Conservation (phyloP, 495 filamentous ascomycete species). For the Lasiosphaeria miniovina region DNA sequence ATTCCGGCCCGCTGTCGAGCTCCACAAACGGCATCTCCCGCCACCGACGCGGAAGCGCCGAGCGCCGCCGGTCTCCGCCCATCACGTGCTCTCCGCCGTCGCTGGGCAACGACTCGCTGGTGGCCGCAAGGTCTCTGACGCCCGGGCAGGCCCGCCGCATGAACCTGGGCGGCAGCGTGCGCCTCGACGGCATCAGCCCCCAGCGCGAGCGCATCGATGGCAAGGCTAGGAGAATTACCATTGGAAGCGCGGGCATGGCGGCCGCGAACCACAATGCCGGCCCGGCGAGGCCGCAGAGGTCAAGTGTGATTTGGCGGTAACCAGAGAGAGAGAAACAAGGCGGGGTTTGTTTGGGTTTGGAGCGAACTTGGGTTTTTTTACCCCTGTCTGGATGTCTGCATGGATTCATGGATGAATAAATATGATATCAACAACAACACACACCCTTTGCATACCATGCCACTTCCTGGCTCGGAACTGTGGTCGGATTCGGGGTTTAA, state of each 20-base stretch:
- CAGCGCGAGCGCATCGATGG: conserved; percentile 19
- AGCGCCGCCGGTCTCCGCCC: conserved; percentile 43
- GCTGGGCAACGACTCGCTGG: conserved; percentile 10
- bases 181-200: conserved; percentile 21
- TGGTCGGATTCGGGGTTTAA: too few species aligned
- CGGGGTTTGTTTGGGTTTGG: neutral
- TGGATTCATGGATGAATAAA: neutral
- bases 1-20: conserved; percentile 34
- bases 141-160: conserved; percentile 45
- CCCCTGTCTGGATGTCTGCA: neutral
- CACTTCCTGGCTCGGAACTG: too few species aligned
- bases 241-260: conserved; percentile 17
- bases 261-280: conserved; percentile 4
- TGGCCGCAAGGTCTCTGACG: conserved; percentile 29
- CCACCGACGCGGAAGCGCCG: conserved; percentile 37
- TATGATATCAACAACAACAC: too few species aligned
- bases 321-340: neutral
- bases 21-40: conserved; percentile 46
- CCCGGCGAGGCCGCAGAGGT: conserved; percentile 3
- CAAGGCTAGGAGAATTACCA: conserved; percentile 35
- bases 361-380: neutral
- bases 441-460: too few species aligned
- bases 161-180: conserved; percentile 37
- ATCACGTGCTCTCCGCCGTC: conserved; percentile 44
- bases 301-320: conserved; percentile 27